Evolutionary conservation across 306 rosid genomes (phyloP), one percentile per base, ranked within the genome.

Genomic region (Glycine tomentella): DNA sequence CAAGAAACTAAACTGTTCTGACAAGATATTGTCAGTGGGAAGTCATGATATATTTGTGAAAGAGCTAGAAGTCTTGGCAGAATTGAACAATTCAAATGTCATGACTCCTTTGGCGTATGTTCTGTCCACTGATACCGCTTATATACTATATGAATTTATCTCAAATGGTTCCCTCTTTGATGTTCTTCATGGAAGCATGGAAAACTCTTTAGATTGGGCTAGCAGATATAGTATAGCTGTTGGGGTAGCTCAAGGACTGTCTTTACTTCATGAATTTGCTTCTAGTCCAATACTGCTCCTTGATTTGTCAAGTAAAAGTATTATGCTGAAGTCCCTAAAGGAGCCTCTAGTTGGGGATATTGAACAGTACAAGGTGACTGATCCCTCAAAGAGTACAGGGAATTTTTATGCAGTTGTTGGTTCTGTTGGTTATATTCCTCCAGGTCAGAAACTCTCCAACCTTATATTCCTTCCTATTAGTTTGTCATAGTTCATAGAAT

Each of bases 331-430:
- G 44, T 38, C 44, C 44, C 44, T 89, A 76, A 92, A 89, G 86
- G 99, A 95, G 89, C 97, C 99, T 87, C 83, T 90, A 25, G 89
- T 95, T 34, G 97, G 97, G 53, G 99, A 95, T 53, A 90, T 92
- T 81, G 99, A 95, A 80, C 99, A 91, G 68, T 85, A 85, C 57
- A 92, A 89, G 84, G 89, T 92, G 87, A 92, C 90, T 55, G 97
- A 95, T 85, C 95, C 93, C 66, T 85, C 97, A 33, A 95, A 84
- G 87, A 92, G 97, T 87, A 89, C 94, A 0, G 97, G 93, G 72
- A 93, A 91, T 84, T 83, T 95, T 69, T 95, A 91, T 17, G 88
- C 89, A 11, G 87, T 95, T 56, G 94, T 94, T 85, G 97, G 99
- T 83, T 89, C 97, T 45, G 94, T 93, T 57, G 99, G 97, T 80